phyloP scores from a whole-genome alignment of 2,329 filamentous ascomycete species.

The Colletotrichum sidae region DNA sequence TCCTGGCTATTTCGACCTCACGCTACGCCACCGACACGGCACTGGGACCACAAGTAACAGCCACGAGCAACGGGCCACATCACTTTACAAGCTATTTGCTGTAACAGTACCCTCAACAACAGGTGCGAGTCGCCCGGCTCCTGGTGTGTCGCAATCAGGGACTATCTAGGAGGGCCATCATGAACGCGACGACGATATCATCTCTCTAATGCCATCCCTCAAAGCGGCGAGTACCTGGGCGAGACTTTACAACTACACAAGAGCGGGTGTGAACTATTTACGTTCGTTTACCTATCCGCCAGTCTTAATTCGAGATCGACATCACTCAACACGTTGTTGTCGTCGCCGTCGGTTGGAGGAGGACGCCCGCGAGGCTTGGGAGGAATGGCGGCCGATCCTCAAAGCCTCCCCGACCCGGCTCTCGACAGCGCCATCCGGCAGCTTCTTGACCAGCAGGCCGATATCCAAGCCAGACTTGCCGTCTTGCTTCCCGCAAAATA shows the following conservation, averaged over 20 bases:
- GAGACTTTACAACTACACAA: slow-evolving; percentile 5
- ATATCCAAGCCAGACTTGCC: slow-evolving; percentile 63
- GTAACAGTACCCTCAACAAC: background rate
- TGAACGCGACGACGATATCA: slow-evolving; percentile 6
- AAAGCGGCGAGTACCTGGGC: slow-evolving; percentile 7
- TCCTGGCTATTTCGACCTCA: slow-evolving; percentile 43
- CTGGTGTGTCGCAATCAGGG: background rate
- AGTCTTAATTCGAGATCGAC: slow-evolving; percentile 7
- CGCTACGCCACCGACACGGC: slow-evolving; percentile 11
- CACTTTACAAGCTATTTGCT: background rate
- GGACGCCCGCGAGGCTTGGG: slow-evolving; percentile 35
- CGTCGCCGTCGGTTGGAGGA: slow-evolving; percentile 32
- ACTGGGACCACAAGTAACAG: background rate
- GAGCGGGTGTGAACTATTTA: slow-evolving; percentile 2
- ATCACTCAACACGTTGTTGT: slow-evolving; percentile 19
- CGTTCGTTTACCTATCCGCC: background rate
- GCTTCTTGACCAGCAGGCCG: slow-evolving; percentile 64
- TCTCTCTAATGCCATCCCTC: slow-evolving; percentile 22
- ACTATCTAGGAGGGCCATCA: slow-evolving; percentile 13
- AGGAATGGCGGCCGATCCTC: slow-evolving; percentile 40
- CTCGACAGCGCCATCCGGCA: slow-evolving; percentile 58
- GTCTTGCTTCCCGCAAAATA: slow-evolving; percentile 60
- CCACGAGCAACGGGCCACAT: slow-evolving; percentile 26
- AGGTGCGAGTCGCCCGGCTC: too few relatives aligned
- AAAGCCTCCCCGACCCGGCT: slow-evolving; percentile 47